Conservation (phyloP, 2,329 filamentous ascomycete genomes). For the Diaporthe sp. region DNA sequence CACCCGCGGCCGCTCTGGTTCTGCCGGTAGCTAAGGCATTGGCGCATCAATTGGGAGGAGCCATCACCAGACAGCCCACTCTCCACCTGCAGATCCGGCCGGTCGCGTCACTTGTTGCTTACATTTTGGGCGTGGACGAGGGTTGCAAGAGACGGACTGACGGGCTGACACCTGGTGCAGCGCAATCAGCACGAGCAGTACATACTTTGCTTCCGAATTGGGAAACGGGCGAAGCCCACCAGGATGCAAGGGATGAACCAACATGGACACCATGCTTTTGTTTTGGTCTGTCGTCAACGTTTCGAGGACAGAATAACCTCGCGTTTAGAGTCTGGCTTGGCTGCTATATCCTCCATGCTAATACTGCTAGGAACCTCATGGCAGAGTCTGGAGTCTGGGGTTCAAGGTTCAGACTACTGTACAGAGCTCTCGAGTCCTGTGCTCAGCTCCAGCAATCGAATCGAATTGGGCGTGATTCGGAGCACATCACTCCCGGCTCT, state of each 20-base stretch:
- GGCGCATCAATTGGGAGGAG: neutral
- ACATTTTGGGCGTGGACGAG: neutral
- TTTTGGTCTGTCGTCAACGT: conserved; percentile 24
- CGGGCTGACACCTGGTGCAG: neutral
- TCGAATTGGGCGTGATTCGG: neutral
- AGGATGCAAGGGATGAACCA: conserved; percentile 27
- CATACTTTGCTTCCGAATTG: conserved; percentile 11
- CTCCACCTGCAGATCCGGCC: neutral
- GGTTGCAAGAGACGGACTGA: neutral
- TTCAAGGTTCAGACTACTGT: neutral
- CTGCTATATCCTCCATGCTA: conserved; percentile 34
- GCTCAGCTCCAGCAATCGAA: neutral
- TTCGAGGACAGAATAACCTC: conserved; percentile 26
- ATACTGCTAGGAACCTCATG: conserved; percentile 9
- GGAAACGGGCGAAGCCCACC: conserved; percentile 18
- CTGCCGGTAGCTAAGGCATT: neutral
- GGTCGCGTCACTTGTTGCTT: neutral
- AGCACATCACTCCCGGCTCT: neutral
- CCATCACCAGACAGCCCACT: conserved; percentile 4
- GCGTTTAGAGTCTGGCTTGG: conserved; percentile 30
- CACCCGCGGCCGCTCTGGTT: neutral
- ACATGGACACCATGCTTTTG: conserved; percentile 20
- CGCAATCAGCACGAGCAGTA: neutral
- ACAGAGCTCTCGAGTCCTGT: conserved; percentile 1
- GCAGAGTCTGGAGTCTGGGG: neutral